phyloP scores from a whole-genome alignment of 306 rosid species.

The Amphicarpaea edgeworthii region DNA sequence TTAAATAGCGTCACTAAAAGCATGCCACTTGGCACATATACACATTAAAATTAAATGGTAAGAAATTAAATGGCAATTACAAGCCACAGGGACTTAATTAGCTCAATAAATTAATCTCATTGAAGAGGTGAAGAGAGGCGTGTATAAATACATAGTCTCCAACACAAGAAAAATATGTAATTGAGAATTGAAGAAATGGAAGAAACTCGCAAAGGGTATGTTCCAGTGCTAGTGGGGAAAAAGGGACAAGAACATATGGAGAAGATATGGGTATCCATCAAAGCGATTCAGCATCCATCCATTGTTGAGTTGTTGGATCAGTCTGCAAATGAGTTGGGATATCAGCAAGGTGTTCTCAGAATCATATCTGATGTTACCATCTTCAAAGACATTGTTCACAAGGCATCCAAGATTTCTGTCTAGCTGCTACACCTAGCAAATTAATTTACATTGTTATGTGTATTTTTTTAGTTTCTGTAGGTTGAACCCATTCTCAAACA shows the following conservation, averaged over 20 bases:
- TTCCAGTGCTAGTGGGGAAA: conserved; percentile 9
- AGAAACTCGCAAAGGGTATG: conserved; percentile 1
- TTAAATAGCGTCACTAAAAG: neutral
- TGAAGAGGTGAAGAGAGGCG: neutral
- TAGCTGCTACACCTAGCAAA: too few species aligned
- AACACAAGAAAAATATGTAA: too few species aligned
- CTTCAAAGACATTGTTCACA: neutral
- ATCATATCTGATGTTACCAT: neutral
- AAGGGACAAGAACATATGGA: neutral
- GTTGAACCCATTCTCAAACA: too few species aligned
- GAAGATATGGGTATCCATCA: conserved; percentile 14
- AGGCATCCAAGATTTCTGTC: too few species aligned
- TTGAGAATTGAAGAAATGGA: too few species aligned
- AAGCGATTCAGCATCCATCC: neutral
- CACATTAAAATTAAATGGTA: neutral
- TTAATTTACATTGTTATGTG: too few species aligned
- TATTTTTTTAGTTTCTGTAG: too few species aligned
- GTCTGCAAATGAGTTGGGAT: neutral
- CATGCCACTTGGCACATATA: neutral
- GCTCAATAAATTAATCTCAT: neutral
- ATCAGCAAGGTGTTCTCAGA: neutral
- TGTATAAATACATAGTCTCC: neutral
- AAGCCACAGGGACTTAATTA: neutral
- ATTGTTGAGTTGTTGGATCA: neutral
- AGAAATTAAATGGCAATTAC: neutral